Percentiles rank a stretch among this genome's conserved stretches.
phyloP scores from a whole-genome alignment of 176 grass and related monocot genomes.

The Oryza glaberrima region DNA sequence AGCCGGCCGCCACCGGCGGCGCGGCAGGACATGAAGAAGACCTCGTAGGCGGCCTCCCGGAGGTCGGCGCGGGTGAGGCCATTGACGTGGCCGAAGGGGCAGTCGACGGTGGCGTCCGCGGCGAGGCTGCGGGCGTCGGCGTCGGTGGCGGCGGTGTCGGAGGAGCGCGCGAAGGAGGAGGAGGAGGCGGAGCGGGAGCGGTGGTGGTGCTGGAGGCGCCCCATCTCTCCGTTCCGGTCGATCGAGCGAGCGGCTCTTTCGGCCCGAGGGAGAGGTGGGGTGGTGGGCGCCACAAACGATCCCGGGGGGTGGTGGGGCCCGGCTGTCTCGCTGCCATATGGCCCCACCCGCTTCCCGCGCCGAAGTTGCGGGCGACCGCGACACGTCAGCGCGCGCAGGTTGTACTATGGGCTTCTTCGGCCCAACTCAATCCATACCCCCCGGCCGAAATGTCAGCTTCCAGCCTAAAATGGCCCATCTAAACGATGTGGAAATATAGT shows the following conservation, averaged over 20 bases:
- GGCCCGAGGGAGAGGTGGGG: conserved; percentile 33
- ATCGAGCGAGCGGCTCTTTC: conserved; percentile 38
- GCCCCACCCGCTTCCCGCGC: conserved; percentile 13
- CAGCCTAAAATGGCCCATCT: no score
- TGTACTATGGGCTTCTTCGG: no score
- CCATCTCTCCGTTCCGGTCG: conserved; percentile 40
- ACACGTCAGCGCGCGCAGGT: neutral
- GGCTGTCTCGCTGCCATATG: conserved; percentile 14
- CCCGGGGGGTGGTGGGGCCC: no score
- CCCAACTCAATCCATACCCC: no score
- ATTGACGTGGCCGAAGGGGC: conserved; percentile 65
- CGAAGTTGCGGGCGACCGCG: neutral
- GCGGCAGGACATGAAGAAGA: conserved; percentile 95
- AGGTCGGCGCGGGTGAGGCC: conserved; percentile 57
- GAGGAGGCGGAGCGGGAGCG: conserved; percentile 61
- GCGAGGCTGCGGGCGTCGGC: conserved; percentile 34
- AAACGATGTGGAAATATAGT: no score
- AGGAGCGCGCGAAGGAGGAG: conserved; percentile 56
- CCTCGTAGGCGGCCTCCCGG: conserved; percentile 83
- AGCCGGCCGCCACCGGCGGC: conserved; percentile 33
- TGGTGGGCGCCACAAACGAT: conserved; percentile 26
- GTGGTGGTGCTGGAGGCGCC: conserved; percentile 45
- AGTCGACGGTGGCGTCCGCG: conserved; percentile 46
- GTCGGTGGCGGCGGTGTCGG: conserved; percentile 27
- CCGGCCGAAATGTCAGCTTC: no score